Evolutionary conservation across 73 alveolate genomes (phyloP).

Genomic region (Symbiodinium natans): DNA sequence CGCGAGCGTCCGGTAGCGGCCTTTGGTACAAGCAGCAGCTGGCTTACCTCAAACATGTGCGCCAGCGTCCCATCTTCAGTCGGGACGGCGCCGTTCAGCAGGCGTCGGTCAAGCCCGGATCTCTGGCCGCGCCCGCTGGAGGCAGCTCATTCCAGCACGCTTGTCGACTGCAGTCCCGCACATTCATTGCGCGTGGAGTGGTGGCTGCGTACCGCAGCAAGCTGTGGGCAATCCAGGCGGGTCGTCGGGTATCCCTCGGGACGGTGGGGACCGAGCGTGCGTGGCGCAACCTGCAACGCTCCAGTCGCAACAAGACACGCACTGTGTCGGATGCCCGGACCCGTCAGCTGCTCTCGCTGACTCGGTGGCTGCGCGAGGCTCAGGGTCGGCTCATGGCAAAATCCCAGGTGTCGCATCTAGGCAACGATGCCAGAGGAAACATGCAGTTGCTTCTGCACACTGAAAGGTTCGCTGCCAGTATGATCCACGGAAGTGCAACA

Average conservation of each 20-base stretch:
- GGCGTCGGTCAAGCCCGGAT: not conserved
- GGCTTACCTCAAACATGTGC: not conserved
- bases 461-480: no score
- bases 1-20: not conserved
- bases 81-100: not conserved
- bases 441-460: no score
- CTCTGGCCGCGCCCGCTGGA: not conserved
- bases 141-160: not conserved
- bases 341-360: not conserved
- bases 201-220: not conserved
- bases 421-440: no score
- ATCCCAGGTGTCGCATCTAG: no score
- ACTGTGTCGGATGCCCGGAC: not conserved
- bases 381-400: not conserved
- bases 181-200: not conserved
- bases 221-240: not conserved
- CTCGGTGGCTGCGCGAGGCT: not conserved
- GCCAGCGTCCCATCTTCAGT: slow-evolving; percentile 9
- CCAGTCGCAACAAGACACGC: not conserved
- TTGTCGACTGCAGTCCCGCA: not conserved
- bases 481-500: no score
- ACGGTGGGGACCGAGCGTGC: not conserved
- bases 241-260: not conserved
- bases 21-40: slow-evolving; percentile 23
- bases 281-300: slow-evolving; percentile 10